Evolutionary conservation across 305 asterid species (phyloP), one percentile per base, ranked within the genome.

Genomic region (Fraxinus baroniana): DNA sequence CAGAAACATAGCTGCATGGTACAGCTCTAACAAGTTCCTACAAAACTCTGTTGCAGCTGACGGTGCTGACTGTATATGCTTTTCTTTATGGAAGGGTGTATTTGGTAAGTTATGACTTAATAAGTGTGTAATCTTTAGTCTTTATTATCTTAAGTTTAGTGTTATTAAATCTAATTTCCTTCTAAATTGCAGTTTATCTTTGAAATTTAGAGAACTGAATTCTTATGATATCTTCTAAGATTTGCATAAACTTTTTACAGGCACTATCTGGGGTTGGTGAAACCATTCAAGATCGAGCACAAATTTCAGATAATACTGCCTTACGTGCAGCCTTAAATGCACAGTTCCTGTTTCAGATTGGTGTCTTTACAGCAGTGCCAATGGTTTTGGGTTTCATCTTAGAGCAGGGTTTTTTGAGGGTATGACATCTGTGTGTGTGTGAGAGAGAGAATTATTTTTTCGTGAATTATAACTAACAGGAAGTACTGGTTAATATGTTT

Each of bases 221-320:
- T 33, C 9, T 33, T 71, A 39, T 79, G 75, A 33, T 78, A n/a
- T 84, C 72, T 82, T 78, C 83, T 82, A 24, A 84, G 83, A 33
- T 88, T 78, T 77, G 66, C 26, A 36, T 83, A 76, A 62, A 82
- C 80, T 82, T 82, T 68, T 85, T 85, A 85, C 87, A 90, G 99
- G 99, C 99, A 77, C 88, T 96, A 86, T 96, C 99, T 86, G 99
- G 99, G 28, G 95, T 94, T 86, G 99, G 98, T 57, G 98, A 91
- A 89, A 74, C 88, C 82, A 78, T 96, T 80, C 89, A 88, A 87
- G 86, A 81, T 44, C 83, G 90, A 87, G 92, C 98, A 35, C 75
- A 87, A 74, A 79, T 96, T 80, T 77, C 79, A 41, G 81, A 89
- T 60, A 96, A 96, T 85, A 83, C 89, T 72, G 90, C 99, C 41